Evolutionary conservation across 345 rosid genomes (phyloP), one percentile per base, ranked within the genome.

Genomic region (Carallia brachiata): DNA sequence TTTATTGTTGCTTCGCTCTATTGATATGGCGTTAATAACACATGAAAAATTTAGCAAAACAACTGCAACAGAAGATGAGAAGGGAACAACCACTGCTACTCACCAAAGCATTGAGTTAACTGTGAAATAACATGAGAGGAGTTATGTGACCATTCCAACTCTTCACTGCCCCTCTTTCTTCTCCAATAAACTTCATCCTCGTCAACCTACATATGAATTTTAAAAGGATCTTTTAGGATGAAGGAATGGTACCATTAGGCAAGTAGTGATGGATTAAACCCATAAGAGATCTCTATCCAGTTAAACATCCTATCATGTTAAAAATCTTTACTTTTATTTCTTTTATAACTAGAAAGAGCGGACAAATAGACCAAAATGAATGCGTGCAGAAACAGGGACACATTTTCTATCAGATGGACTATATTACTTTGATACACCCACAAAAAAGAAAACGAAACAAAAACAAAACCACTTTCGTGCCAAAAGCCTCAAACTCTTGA

Each of bases 141-240:
- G 82, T 77, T 75, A 71, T 73, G 83, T 75, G 92, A 60, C 86
- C 92, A 86, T 82, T 86, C 87, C 89, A 86, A 87, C 84, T 84
- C 91, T 80, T 90, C 82, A 80, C 78, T 76, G 58, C 83, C 68
- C 83, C 87, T 82, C 82, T 89, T 82, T 83, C 78, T 76, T 80
- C 91, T 88, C 92, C 93, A 77, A 77, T 85, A 85, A 81, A 88
- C 81, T 77, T 86, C 96, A 88, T 92, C 94, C 88, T 89, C 92
- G 73, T 91, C 87, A 82, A 90, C 89, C 97, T 91, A 73, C 84
- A 84, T 63, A 78, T 66, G 56, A 75, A 63, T 75, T 69, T 57
- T 59, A 34, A 36, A 77, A 73, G 40, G 27, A 58, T 57, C n/a
- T 54, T 75, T 75, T 65, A 73, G 66, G 12, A 69, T 56, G 50